Evolutionary conservation across 2,329 filamentous ascomycete species (phyloP), one percentile per base, ranked within the genome.

Genomic region (Incumbomyces delicatus): DNA sequence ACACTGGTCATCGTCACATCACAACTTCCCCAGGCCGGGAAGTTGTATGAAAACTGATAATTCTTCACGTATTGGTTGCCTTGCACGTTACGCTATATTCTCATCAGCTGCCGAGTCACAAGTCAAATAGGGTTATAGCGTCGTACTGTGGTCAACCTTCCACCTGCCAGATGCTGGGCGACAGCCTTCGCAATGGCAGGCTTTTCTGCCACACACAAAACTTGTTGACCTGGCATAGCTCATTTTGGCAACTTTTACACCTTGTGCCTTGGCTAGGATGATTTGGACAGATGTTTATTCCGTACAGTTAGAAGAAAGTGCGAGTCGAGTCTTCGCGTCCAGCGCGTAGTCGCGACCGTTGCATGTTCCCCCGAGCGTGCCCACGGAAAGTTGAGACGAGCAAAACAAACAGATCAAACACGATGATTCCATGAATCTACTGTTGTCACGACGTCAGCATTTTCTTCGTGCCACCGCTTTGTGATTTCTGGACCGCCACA

Each of bases 151-250:
- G 78, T 76, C 49, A 81, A 73, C 14, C 71, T 70, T 40, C 87
- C 86, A 41, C 92, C 90, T 29, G 85, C 85, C 22, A 98, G 76
- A 71, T 96, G 90, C 48, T 81, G 78, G 33, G 92, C 87, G 41
- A 98, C 90, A 32, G 90, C 88, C 67, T 92, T 95, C 48, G 92
- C 87, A 53, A 98, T 95, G 35, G 90, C 94, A 31, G 88, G 88
- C 74, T 98, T 89, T 66, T 89, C 84, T 50, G 84, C 85, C 55
- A 89, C 83, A 61, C 84, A 88, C 44, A 89, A 71, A 49, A 87
- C 78, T 57, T 74, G 78, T 46, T 63, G 49, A 34, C 42, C 48
- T 18, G 54, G 51, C 55, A 57, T 57, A 34, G 41, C 44, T 56
- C 55, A 56, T 55, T 35, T 45, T 45, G 42, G 12, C 17, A n/a